These are phyloP conservation scores for Rubus parviflorus DNA, from an alignment of 306 rosid species.

Conservation along the genomic window DNA sequence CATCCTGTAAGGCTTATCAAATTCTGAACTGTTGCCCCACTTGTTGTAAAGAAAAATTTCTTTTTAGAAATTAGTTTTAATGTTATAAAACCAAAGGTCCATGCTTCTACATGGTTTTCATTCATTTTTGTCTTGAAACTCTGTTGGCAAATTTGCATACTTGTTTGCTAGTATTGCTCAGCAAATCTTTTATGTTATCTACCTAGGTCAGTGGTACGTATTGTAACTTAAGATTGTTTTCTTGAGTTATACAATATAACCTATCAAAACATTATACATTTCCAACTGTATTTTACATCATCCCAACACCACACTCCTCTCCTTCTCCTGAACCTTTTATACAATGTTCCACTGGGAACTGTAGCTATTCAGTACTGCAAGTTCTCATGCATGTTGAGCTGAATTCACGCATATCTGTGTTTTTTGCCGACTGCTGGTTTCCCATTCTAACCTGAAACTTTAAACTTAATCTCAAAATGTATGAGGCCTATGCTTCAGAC, in stretches of 20 bases:
- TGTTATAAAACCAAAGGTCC: too few species aligned
- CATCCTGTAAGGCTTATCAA: constrained; percentile 61
- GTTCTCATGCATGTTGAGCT: constrained; percentile 1
- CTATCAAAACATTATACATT: neutral
- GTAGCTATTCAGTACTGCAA: neutral
- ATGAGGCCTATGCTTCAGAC: neutral
- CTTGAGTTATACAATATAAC: constrained; percentile 6
- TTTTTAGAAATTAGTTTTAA: neutral
- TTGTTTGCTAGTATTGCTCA: neutral
- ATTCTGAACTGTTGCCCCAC: neutral
- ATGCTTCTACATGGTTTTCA: constrained; percentile 7
- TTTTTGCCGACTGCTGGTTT: neutral
- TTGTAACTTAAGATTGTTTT: neutral
- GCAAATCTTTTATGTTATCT: neutral
- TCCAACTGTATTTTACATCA: neutral
- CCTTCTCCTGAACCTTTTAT: neutral
- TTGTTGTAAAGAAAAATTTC: neutral
- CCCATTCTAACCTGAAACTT: neutral
- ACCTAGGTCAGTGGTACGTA: neutral
- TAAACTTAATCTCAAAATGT: neutral
- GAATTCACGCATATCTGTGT: neutral
- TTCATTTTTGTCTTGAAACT: neutral
- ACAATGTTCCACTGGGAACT: neutral
- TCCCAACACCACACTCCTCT: neutral
- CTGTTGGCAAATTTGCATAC: neutral